Evolutionary conservation across 2,329 filamentous ascomycete genomes (phyloP), one percentile per base, ranked within the genome.

Genomic region (Paracamarosporium sp.): DNA sequence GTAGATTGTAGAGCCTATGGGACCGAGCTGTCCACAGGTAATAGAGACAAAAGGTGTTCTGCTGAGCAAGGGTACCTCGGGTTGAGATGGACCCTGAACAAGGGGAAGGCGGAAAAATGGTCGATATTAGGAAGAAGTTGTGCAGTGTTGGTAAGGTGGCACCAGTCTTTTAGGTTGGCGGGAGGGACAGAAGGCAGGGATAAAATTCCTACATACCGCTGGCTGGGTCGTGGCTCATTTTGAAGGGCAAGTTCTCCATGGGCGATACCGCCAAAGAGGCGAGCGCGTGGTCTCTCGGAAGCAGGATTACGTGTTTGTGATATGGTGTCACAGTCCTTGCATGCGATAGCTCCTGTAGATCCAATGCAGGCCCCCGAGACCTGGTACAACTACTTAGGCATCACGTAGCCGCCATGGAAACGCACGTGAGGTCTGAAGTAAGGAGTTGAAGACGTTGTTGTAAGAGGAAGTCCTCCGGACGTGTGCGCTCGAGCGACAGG

Each of bases 291-390:
- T 41, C 22, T 36, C 20, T 50, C 38, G 38, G 55, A 41, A 27
- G 35, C 55, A 57, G 50, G 44, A 22, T 33, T 56, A 51, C 31
- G 55, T 47, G 44, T 33, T 35, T 36, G 20, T 44, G 41, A 44
- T 48, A 28, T 22, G 28, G 50, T 53, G 55, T 41, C 40, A 57
- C 55, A 46, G 44, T 53, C 55, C 55, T 53, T 57, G 55, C 55
- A 53, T 57, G 25, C 40, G 38, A 48, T 40, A 31, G 45, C 27
- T 20, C 22, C 22, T 50, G 50, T 35, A 33, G 24, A 38, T 46
- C 54, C 47, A 43, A 43, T 43, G 12, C 13, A 27, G n/a, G 31
- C 11, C 15, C 53, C 46, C 25, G 38, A 36, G 35, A 28, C 50
- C 13, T 43, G 38, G 33, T 35, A 38, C 33, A 38, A 38, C 47